Percentiles rank a stretch among this genome's conserved stretches.
Evolutionary conservation across 2,329 filamentous ascomycete species (phyloP).

Genomic region (Pseudocercospora fijiensis): DNA sequence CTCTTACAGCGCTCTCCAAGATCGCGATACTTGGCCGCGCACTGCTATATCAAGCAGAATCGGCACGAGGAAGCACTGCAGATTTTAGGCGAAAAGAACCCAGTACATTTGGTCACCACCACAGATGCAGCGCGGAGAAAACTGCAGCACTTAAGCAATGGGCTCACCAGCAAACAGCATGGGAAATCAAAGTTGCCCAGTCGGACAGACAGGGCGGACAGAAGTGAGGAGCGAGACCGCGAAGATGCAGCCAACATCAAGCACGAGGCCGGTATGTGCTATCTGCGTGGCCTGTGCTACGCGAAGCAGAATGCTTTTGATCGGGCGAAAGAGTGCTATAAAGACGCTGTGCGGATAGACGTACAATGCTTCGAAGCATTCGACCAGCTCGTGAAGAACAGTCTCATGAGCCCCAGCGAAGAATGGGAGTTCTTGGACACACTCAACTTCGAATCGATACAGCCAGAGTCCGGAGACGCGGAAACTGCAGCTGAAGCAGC

Average conservation of each 20-base stretch:
- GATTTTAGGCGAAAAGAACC: conserved; percentile 88
- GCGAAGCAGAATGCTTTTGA: conserved; percentile 98
- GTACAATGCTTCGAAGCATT: conserved; percentile 98
- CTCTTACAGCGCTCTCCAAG: conserved; percentile 77
- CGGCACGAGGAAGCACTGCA: conserved; percentile 85
- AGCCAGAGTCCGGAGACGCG: conserved; percentile 58
- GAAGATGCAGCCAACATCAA: conserved; percentile 74
- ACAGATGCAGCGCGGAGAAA: conserved; percentile 67
- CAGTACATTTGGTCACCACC: conserved; percentile 77
- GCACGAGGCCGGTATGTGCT: conserved; percentile 97
- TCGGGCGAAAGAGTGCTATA: conserved; percentile 96
- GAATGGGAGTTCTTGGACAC: conserved; percentile 87
- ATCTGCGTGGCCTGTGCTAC: conserved; percentile 87
- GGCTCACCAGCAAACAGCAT: conserved; percentile 47
- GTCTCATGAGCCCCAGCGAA: conserved; percentile 82
- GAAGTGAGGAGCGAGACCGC: conserved; percentile 61
- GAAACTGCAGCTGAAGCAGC: conserved; percentile 77
- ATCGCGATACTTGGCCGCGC: conserved; percentile 87
- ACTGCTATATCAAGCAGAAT: conserved; percentile 90
- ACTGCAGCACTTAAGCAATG: conserved; percentile 61
- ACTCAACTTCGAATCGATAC: conserved; percentile 83
- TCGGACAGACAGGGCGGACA: conserved; percentile 55
- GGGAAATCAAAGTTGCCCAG: conserved; percentile 38
- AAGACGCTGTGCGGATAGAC: conserved; percentile 92
- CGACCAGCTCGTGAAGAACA: conserved; percentile 96